phyloP scores from a whole-genome alignment of 305 asterid genomes.

The Solanum hybrid region DNA sequence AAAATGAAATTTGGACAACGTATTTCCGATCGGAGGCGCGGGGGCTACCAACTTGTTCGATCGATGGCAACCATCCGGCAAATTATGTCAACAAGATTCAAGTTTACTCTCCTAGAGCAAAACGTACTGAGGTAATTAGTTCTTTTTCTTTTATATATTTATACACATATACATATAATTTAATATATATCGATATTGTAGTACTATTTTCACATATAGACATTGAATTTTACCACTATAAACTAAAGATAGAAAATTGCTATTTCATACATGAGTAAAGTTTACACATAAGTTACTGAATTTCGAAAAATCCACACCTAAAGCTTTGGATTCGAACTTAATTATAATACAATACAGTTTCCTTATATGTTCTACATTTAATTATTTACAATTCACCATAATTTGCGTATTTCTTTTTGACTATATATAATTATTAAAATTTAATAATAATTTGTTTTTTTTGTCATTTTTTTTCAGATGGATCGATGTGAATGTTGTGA shows the following conservation, averaged over 20 bases:
- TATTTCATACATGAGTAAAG: not conserved
- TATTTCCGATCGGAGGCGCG: not conserved
- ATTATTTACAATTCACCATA: not conserved
- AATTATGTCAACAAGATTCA: not conserved
- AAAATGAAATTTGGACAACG: slow-evolving; percentile 7
- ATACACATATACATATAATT: not conserved
- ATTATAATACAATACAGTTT: too few species aligned
- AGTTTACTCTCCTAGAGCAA: not conserved
- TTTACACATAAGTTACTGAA: not conserved
- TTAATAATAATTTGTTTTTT: not conserved
- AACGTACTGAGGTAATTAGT: not conserved
- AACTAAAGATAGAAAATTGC: not conserved
- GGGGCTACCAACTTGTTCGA: not conserved
- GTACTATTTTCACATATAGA: too few species aligned
- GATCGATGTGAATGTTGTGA: not conserved
- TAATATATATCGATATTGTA: too few species aligned
- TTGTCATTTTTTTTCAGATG: fast-evolving
- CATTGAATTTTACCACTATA: not conserved
- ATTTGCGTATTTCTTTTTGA: not conserved
- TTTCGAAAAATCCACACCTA: not conserved
- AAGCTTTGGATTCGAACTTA: not conserved
- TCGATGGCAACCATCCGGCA: not conserved
- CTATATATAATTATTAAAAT: not conserved
- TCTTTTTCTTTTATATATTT: too few species aligned
- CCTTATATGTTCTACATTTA: not conserved